Percentiles rank a stretch among this genome's conserved stretches.
Conservation (phyloP, 2,329 filamentous ascomycete genomes). For the Claviceps paspali region DNA sequence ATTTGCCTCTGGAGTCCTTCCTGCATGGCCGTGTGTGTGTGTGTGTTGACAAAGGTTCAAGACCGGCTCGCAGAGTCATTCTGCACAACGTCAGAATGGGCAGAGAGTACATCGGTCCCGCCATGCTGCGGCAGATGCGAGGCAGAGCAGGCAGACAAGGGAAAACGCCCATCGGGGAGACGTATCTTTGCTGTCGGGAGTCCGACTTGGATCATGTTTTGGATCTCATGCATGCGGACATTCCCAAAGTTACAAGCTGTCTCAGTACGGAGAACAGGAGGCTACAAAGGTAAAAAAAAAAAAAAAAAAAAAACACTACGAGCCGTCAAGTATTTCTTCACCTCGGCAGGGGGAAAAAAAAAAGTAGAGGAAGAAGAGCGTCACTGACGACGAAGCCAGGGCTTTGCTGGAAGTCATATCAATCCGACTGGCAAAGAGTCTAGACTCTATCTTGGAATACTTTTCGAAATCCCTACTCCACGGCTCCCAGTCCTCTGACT, state of each 20-base stretch:
- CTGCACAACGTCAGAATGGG: conserved; percentile 64
- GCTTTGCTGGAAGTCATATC: conserved; percentile 58
- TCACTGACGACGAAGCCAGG: conserved; percentile 20
- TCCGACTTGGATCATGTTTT: conserved; percentile 54
- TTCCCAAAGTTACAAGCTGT: conserved; percentile 55
- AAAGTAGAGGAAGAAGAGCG: not conserved
- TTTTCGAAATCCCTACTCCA: conserved; percentile 52
- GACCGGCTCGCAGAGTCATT: conserved; percentile 55
- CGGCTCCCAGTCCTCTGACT: conserved; percentile 33
- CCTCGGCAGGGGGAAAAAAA: not conserved
- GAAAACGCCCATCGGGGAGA: conserved; percentile 64
- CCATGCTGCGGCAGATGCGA: conserved; percentile 70
- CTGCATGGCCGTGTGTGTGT: too few relatives aligned
- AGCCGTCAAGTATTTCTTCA: too few relatives aligned
- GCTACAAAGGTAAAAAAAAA: conserved; percentile 40
- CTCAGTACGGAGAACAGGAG: conserved; percentile 51
- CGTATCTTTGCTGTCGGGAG: conserved; percentile 58
- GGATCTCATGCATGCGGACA: conserved; percentile 55
- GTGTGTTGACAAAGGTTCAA: conserved; percentile 9
- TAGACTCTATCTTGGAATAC: conserved; percentile 51
- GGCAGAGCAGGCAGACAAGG: conserved; percentile 65
- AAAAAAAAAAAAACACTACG: too few relatives aligned
- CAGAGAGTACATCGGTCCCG: conserved; percentile 58
- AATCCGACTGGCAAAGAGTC: conserved; percentile 50
- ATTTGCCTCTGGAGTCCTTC: too few relatives aligned